Evolutionary conservation across 345 rosid genomes (phyloP).

Genomic region (Raphanus sativus): DNA sequence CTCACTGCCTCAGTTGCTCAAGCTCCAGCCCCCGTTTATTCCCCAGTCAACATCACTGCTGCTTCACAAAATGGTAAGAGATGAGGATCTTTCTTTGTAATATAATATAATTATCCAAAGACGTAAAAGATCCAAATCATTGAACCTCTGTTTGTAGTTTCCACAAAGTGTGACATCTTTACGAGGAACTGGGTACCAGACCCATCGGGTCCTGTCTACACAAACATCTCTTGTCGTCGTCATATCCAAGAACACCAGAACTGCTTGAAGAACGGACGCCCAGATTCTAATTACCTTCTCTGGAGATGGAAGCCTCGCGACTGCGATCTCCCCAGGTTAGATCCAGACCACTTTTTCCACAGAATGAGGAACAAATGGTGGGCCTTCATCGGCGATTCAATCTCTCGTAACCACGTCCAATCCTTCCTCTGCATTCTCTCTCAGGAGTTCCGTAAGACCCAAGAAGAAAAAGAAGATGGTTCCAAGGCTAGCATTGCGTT

Average conservation of each 20-base stretch:
- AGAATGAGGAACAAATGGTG: conserved; percentile 67
- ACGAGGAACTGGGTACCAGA: conserved; percentile 75
- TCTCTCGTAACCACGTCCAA: conserved; percentile 95
- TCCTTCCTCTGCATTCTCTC: conserved; percentile 89
- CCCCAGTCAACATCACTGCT: conserved; percentile 3
- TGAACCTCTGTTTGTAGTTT: not conserved
- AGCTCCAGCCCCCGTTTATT: conserved; percentile 29
- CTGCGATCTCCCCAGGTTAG: conserved; percentile 87
- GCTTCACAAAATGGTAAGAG: conserved; percentile 43
- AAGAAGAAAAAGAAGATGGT: conserved; percentile 36
- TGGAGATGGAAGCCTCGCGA: conserved; percentile 93
- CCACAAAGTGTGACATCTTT: conserved; percentile 63
- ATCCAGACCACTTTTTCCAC: conserved; percentile 58
- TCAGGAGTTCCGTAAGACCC: conserved; percentile 50
- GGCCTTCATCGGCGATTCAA: conserved; percentile 93
- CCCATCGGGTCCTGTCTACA: conserved; percentile 62
- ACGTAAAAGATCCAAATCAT: not conserved
- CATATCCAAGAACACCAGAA: conserved; percentile 82
- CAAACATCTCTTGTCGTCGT: conserved; percentile 63
- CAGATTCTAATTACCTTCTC: conserved; percentile 60
- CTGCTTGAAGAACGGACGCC: conserved; percentile 77
- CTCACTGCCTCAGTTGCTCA: conserved; percentile 26
- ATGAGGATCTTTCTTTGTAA: not conserved
- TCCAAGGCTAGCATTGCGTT: conserved; percentile 50
- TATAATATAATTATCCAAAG: conserved; percentile 6